Evolutionary conservation across 2,329 filamentous ascomycete species (phyloP), one percentile per base, ranked within the genome.

Genomic region (Phaeomoniella chlamydospora): DNA sequence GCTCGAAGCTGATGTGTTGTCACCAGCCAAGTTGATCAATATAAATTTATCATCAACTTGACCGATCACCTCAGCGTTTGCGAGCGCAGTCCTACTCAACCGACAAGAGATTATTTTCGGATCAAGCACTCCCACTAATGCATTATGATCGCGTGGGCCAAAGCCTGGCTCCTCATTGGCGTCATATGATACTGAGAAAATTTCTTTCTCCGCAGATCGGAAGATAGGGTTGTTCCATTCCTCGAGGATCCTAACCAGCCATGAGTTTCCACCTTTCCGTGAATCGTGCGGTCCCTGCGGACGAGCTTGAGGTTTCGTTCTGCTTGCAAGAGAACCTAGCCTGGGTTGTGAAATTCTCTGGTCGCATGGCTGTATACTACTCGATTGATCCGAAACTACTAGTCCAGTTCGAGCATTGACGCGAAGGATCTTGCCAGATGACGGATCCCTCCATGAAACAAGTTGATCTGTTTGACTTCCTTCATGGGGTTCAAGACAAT

Each of bases 21-120:
- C 29, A 39, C 16, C 31, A 36, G 5, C 31, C 22, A 31, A 41
- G n/a, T 31, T 9, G 13, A 83, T 58, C 1, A 98, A 59, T 12
- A 98, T 80, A 51, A 93, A 98, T 53, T 98, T 98, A 11, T 64
- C 67, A 52, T 96, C 88, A 1, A 98, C 79, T 49, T 98, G 90
- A 0, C 76, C 68, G 30, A 98, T 69, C 0, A 94, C 64, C 34
- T 70, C 58, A 0, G 82, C 81, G 5, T 57, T 50, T 2, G 55
- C 51, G 5, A 94, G 59, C 0, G 67, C 68, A 3, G 61, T 49
- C 43, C 77, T 82, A 1, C 77, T 81, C 1, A 94, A 43, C 38
- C 49, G 41, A 51, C 9, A 26, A n/a, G n/a, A n/a, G 9, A 26
- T n/a, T n/a, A 9, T n/a, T 26, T 26, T 6, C 22, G 22, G 9